Percentiles rank a stretch among this genome's conserved stretches.
Evolutionary conservation across 148 eudicot species (phyloP).

Genomic region (Vaccinium macrocarpon): DNA sequence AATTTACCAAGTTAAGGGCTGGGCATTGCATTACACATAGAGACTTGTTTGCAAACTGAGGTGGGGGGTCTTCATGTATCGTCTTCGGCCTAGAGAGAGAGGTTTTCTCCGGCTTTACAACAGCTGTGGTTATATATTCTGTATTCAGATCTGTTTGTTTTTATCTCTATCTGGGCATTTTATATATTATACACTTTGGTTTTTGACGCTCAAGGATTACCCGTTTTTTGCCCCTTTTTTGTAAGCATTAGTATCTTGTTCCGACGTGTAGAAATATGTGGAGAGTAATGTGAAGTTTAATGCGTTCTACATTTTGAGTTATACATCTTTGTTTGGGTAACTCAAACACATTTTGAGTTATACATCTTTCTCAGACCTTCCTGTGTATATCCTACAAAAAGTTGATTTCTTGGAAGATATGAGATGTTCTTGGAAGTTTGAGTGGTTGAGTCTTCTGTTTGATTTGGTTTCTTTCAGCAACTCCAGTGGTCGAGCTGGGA

Average conservation of each 20-base stretch:
- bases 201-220: not conserved
- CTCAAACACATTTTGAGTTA: no score
- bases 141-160: not conserved
- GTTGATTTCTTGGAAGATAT: not conserved
- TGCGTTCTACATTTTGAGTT: not conserved
- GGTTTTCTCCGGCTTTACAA: conserved; percentile 50
- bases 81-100: conserved; percentile 43
- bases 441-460: not conserved
- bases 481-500: conserved; percentile 77
- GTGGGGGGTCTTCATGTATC: conserved; percentile 32
- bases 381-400: not conserved
- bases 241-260: not conserved
- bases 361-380: conserved; percentile 4
- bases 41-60: not conserved
- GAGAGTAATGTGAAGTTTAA: no score
- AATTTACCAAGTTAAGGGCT: no score
- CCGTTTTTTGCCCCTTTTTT: not conserved
- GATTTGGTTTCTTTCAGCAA: conserved; percentile 40
- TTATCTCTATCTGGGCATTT: conserved; percentile 16
- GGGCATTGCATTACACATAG: not conserved
- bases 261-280: not conserved
- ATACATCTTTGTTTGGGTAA: not conserved
- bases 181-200: not conserved
- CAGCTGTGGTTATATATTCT: conserved; percentile 44
- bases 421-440: not conserved